phyloP scores from a whole-genome alignment of 2,329 filamentous ascomycete genomes.

The Colletotrichum scovillei region DNA sequence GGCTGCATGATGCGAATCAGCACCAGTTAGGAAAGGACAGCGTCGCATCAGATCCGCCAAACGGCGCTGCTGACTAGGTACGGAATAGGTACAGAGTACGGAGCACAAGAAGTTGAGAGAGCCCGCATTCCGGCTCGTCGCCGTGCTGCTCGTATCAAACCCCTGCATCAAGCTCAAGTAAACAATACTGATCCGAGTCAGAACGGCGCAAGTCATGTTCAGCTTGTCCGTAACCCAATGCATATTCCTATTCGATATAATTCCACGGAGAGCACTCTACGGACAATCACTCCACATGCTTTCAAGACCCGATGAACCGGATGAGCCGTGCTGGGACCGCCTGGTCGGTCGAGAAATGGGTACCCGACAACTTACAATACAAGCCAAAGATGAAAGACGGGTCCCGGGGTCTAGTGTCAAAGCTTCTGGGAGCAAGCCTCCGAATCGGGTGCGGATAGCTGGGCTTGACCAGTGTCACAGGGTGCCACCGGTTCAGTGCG shows the following conservation, averaged over 20 bases:
- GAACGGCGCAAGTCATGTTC: not conserved
- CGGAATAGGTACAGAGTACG: too few relatives aligned
- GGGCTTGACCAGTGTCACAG: not conserved
- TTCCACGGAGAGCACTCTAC: not conserved
- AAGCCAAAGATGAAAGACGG: slow-evolving; percentile 5
- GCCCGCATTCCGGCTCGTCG: not conserved
- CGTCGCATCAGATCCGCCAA: not conserved
- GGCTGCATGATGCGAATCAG: slow-evolving; percentile 21
- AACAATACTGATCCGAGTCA: not conserved
- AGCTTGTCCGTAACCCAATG: not conserved
- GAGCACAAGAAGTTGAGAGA: not conserved
- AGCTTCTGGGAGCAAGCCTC: slow-evolving; percentile 19
- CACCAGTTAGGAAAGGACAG: not conserved
- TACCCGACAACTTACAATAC: not conserved
- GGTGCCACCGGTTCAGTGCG: not conserved
- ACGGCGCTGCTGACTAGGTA: not conserved
- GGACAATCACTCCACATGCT: not conserved
- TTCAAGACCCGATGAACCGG: not conserved
- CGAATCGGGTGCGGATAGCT: not conserved
- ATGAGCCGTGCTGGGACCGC: not conserved
- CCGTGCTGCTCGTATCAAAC: not conserved
- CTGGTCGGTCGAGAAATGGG: slow-evolving; percentile 6
- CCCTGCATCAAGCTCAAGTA: not conserved
- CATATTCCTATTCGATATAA: not conserved
- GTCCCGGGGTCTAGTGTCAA: slow-evolving; percentile 19